Evolutionary conservation across 495 filamentous ascomycete species (phyloP).

Genomic region (Pseudotulostoma volvatum): DNA sequence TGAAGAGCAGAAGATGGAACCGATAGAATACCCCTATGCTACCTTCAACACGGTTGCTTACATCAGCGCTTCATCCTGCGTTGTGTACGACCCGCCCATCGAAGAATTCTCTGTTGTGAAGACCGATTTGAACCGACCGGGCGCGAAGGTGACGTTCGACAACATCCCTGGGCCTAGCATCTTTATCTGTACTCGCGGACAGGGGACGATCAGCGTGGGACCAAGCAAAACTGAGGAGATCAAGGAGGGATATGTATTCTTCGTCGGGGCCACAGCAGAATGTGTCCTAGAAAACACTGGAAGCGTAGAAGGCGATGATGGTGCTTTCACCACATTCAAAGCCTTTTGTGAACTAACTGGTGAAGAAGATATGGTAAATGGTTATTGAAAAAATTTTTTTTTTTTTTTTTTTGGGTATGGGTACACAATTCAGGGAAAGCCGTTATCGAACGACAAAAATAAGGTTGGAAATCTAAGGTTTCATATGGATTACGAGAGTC

Average conservation of each 20-base stretch:
- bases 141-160: conserved; percentile 74
- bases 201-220: conserved; percentile 71
- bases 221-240: conserved; percentile 53
- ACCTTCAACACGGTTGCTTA: conserved; percentile 66
- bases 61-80: conserved; percentile 46
- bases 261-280: conserved; percentile 83
- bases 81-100: conserved; percentile 87
- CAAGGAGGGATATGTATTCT: conserved; percentile 71
- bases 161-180: conserved; percentile 79
- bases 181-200: conserved; percentile 71
- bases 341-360: conserved; percentile 80
- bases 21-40: conserved; percentile 66
- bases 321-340: conserved; percentile 73
- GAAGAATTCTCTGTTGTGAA: conserved; percentile 90
- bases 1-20: conserved; percentile 80
- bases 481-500: not conserved
- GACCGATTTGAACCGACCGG: conserved; percentile 50
- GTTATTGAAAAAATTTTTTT: conserved; percentile 15
- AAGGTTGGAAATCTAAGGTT: not conserved
- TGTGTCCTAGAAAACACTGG: conserved; percentile 54
- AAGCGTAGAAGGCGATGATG: conserved; percentile 22
- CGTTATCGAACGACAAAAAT: too few species aligned
- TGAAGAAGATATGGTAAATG: conserved; percentile 30
- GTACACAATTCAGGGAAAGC: too few species aligned
- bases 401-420: too few species aligned